A percentile compares a stretch with the other conserved stretches of the same genome.
Evolutionary conservation across 257 asterid genomes (phyloP).

Genomic region (Thymus mandschuricus): DNA sequence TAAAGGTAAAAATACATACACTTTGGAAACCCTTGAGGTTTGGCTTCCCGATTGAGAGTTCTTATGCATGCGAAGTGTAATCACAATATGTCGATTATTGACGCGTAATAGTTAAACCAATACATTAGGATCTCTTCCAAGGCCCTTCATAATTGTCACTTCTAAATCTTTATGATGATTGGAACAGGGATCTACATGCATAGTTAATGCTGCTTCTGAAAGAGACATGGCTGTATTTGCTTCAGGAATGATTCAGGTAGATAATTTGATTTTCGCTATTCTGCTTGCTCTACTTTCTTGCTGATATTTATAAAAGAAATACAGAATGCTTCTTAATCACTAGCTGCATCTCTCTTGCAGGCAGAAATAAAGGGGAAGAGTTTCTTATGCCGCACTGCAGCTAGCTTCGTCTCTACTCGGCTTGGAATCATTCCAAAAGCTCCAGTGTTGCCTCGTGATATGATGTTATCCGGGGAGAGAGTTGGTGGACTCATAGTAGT

Average conservation of each 20-base stretch:
- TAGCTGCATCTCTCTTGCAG: slow-evolving; percentile 48
- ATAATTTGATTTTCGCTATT: slow-evolving; percentile 14
- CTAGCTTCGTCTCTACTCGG: slow-evolving; percentile 96
- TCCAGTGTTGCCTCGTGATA: slow-evolving; percentile 73
- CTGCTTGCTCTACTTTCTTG: slow-evolving; percentile 24
- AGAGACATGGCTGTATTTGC: slow-evolving; percentile 97
- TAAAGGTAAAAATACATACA: too few species aligned
- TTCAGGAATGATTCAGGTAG: slow-evolving; percentile 94
- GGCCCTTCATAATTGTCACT: neutral
- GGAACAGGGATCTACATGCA: slow-evolving; percentile 88
- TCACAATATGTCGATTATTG: too few species aligned
- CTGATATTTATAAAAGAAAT: slow-evolving; percentile 27
- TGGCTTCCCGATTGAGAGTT: too few species aligned
- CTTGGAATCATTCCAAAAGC: slow-evolving; percentile 82
- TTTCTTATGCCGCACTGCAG: slow-evolving; percentile 97
- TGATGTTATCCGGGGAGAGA: slow-evolving; percentile 55
- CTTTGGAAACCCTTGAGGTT: too few species aligned
- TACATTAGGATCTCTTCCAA: neutral
- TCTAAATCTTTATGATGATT: slow-evolving; percentile 25
- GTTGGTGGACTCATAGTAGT: slow-evolving; percentile 90
- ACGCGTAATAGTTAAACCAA: slow-evolving; percentile 3
- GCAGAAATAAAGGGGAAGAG: slow-evolving; percentile 92
- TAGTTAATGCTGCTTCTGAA: slow-evolving; percentile 96
- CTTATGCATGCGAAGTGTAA: too few species aligned
- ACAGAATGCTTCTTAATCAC: slow-evolving; percentile 27